These are phyloP conservation scores for Trametes cingulata DNA, from an alignment of 768 basidiomycete genomes.

Conservation along the genomic window DNA sequence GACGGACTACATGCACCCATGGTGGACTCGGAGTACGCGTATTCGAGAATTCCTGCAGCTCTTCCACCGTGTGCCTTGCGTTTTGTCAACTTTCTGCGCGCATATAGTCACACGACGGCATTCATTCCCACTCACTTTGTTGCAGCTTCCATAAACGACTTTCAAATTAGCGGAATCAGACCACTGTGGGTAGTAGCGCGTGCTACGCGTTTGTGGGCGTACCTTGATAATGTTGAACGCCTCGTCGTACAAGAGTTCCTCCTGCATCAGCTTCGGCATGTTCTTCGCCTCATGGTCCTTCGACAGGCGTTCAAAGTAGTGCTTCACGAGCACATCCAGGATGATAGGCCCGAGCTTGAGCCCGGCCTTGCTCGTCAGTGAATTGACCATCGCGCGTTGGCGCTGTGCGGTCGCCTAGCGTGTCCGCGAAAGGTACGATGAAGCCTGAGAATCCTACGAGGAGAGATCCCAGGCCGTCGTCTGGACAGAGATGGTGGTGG, in stretches of 20 bases:
- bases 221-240: conserved; percentile 78
- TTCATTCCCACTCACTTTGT: conserved; percentile 50
- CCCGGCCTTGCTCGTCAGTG: conserved; percentile 62
- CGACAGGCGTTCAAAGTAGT: conserved; percentile 69
- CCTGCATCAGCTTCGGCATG: conserved; percentile 55
- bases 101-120: background rate
- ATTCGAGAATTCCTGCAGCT: conserved; percentile 79
- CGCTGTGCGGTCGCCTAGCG: background rate
- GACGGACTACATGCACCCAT: conserved; percentile 72
- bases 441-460: no score
- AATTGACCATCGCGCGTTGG: conserved; percentile 37
- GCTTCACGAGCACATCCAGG: conserved; percentile 78
- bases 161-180: background rate
- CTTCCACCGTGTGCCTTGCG: conserved; percentile 79
- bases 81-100: background rate
- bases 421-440: background rate
- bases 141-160: conserved; percentile 78
- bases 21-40: conserved; percentile 83
- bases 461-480: background rate
- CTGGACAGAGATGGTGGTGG: background rate
- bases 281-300: conserved; percentile 39
- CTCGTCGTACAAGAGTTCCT: conserved; percentile 82
- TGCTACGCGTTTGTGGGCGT: conserved; percentile 20
- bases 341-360: conserved; percentile 71
- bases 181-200: background rate